Evolutionary conservation across 371 early-diverging fungal species (phyloP), one percentile per base, ranked within the genome.

Genomic region (Syncephalastrum contaminatum): DNA sequence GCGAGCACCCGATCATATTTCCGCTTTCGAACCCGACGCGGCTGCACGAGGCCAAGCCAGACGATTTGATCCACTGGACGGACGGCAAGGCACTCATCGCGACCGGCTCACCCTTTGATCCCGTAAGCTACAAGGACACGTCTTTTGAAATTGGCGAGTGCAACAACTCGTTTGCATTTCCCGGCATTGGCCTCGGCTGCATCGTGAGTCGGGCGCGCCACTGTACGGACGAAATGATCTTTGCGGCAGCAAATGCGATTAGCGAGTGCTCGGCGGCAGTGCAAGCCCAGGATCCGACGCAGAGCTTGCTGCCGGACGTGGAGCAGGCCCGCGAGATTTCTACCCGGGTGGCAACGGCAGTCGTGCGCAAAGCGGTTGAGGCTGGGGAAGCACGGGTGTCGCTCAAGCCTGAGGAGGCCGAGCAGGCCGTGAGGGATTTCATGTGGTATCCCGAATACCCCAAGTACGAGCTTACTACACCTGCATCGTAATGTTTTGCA

Each of bases 111-210:
- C 70, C 71, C 10, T 72, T 66, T 51, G 63, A 60, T 4, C 65
- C 59, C 4, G 72, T 70, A 19, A 39, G 47, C n/a, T 51, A 53
- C 39, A 42, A 62, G 21, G 66, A 57, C 13, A 42, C 41, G 24
- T 55, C 19, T n/a, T 61, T 53, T 41, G 43, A 58, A n/a, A 43
- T 62, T 7, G 54, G 57, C 3, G 64, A 71, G 45, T 58, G 64
- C 42, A 71, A 71, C 46, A 71, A 71, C 41, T 49, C 56, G 6
- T 71, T 62, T 48, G 53, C 54, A 4, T 71, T 61, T 30, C 72
- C 72, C 10, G 72, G 72, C 6, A 70, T 71, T 58, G 72, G 72
- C 2, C 36, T 70, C 2, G 72, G 72, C 1, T 61, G 62, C 40
- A 21, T 61, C 2, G 53, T 61, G 13, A 30, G 54, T 21, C 51